Base-by-base conservation (phyloP, 192 early-diverging fungal species). In the Gryganskiella cystojenkinii region DNA sequence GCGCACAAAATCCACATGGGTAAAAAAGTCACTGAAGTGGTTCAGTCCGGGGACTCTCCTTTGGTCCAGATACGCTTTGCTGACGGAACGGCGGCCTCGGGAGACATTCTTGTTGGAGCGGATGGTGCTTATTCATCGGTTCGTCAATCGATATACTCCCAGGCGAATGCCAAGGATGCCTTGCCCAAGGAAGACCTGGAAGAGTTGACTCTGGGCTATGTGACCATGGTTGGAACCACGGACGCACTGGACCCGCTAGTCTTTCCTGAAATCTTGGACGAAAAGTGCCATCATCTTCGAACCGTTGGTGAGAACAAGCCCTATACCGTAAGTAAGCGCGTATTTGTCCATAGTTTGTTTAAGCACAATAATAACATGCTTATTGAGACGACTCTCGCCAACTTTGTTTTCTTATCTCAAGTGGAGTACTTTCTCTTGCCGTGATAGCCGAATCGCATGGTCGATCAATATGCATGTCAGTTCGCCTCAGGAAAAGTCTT, bases 181-280 rank as follows among this genome's bases (percentile, higher is more conserved):
- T 15, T 50, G 49, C 49, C 49, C 9, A 11, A n/a, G 0, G 20
- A 50, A 24, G 49, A 50, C 20, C 49, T 50, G 20, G 49, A 50
- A 50, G 25, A 50, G 3, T 50, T 50, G 49, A 50, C 20, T 24
- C 49, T 50, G 20, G 49, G 49, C 20, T 50, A 50, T 50, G 49
- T 50, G 49, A 50, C 49, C 49, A 50, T 50, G 20, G 49, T 50
- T n/a, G 49, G 49, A 50, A 50, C 49, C 20, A 50, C 49, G 20
- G 49, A 50, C 49, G n/a, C n/a, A n/a, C n/a, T n/a, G n/a, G n/a
- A n/a, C n/a, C n/a, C n/a, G n/a, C n/a, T n/a, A n/a, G n/a, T 24
- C 49, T 0, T 50, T 22, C 49, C 49, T 22, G 49, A 50, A 5
- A 24, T 50, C 13, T 3, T 11, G 49, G 49, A 50, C 2, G 25